A percentile compares a stretch with the other conserved stretches of the same genome.
Conservation (phyloP, 768 basidiomycete species). For the Crassisporium funariophilum region DNA sequence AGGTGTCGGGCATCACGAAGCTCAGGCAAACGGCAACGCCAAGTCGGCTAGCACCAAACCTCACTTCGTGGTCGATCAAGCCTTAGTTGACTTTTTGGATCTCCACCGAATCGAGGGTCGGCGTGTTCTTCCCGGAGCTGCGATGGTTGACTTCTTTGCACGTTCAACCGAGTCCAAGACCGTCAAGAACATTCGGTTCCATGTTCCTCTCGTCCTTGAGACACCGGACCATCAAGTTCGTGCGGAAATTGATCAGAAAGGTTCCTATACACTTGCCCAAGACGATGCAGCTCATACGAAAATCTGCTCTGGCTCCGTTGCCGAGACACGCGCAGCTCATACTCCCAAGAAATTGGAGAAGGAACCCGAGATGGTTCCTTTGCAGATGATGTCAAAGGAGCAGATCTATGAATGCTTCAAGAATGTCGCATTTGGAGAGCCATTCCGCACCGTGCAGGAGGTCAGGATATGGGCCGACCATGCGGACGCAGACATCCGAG, state of each 20-base stretch:
- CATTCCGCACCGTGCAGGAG: slow-evolving; percentile 32
- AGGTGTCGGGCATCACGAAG: slow-evolving; percentile 14
- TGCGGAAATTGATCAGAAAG: slow-evolving; percentile 21
- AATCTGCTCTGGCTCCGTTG: slow-evolving; percentile 32
- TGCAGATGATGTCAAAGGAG: slow-evolving; percentile 28
- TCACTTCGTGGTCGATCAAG: slow-evolving; percentile 28
- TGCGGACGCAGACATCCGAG: slow-evolving; percentile 29
- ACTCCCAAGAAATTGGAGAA: slow-evolving; percentile 16
- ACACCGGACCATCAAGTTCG: slow-evolving; percentile 23
- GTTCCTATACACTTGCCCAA: slow-evolving; percentile 26
- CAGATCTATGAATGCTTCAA: slow-evolving; percentile 33
- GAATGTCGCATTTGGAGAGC: slow-evolving; percentile 36
- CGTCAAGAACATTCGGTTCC: slow-evolving; percentile 33
- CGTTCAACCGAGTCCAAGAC: slow-evolving; percentile 14
- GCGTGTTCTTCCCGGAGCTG: slow-evolving; percentile 36
- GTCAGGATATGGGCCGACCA: slow-evolving; percentile 32
- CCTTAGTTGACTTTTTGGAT: slow-evolving; percentile 29
- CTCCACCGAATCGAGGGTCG: slow-evolving; percentile 38
- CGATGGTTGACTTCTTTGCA: slow-evolving; percentile 34
- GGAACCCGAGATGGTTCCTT: slow-evolving; percentile 23
- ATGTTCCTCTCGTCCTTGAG: slow-evolving; percentile 30
- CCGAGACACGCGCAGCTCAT: slow-evolving; percentile 12
- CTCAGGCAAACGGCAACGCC: not conserved
- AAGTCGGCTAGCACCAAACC: slow-evolving; percentile 3
- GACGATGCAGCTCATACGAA: slow-evolving; percentile 18